phyloP scores from a whole-genome alignment of 1,284 basidiomycete species.

The Athelia sp. region DNA sequence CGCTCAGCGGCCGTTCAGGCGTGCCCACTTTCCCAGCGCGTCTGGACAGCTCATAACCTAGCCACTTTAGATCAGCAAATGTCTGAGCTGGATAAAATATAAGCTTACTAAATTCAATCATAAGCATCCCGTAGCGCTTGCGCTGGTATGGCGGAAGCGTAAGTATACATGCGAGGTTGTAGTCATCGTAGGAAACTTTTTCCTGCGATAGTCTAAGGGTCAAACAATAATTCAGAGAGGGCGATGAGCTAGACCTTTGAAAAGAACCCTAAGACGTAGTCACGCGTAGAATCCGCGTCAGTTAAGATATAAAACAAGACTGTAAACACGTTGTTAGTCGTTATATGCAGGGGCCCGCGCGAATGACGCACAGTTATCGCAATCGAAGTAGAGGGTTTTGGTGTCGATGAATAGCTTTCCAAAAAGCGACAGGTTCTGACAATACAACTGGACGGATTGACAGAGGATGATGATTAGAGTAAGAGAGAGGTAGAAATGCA shows the following conservation, averaged over 20 bases:
- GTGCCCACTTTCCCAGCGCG: conserved; percentile 79
- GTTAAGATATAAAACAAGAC: conserved; percentile 94
- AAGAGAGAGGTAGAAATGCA: too few species aligned
- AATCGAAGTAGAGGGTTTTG: conserved; percentile 96
- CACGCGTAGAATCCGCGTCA: conserved; percentile 69
- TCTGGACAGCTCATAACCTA: conserved; percentile 89
- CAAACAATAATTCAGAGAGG: not conserved
- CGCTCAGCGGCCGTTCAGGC: conserved; percentile 92
- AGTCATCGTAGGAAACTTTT: conserved; percentile 93
- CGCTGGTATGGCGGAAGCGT: conserved; percentile 92
- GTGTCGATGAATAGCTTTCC: conserved; percentile 99
- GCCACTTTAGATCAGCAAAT: not conserved
- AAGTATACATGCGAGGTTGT: conserved; percentile 96
- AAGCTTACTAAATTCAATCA: conserved; percentile 95
- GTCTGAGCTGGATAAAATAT: not conserved
- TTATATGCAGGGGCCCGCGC: conserved; percentile 1
- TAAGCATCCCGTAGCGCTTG: conserved; percentile 87
- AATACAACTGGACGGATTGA: conserved; percentile 85
- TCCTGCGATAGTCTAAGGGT: conserved; percentile 50
- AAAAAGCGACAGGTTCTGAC: conserved; percentile 92
- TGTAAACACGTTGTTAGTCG: conserved; percentile 21
- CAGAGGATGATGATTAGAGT: too few species aligned
- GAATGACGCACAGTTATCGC: conserved; percentile 60
- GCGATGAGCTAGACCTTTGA: conserved; percentile 63
- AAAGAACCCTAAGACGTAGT: conserved; percentile 89